Evolutionary conservation across 495 filamentous ascomycete genomes (phyloP).

Genomic region (Daldinia loculata): DNA sequence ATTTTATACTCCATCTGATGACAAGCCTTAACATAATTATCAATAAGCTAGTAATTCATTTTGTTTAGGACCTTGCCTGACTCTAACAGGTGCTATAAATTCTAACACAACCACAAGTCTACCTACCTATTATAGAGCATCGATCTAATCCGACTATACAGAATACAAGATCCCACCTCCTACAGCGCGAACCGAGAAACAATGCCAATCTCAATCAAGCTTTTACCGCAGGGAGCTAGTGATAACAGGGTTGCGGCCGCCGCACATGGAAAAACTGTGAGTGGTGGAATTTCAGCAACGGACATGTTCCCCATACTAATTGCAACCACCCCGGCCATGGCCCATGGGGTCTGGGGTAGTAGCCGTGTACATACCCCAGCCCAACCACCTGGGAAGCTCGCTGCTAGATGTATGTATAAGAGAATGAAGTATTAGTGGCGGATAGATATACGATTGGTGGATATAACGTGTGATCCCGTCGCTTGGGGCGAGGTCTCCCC

Average conservation of each 20-base stretch:
- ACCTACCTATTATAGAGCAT: too few species aligned
- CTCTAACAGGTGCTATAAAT: too few species aligned
- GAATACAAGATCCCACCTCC: background rate
- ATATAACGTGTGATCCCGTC: conserved; percentile 12
- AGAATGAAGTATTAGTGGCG: background rate
- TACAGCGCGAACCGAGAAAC: background rate
- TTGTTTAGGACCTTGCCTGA: too few species aligned
- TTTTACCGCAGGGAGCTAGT: background rate
- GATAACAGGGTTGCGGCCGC: background rate
- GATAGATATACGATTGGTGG: conserved; percentile 10
- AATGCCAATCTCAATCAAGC: background rate
- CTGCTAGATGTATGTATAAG: background rate
- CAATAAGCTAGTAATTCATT: background rate
- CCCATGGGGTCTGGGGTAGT: conserved; percentile 11
- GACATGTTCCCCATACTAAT: conserved; percentile 20
- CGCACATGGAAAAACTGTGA: conserved; percentile 20
- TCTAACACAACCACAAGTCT: too few species aligned
- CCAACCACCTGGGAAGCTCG: background rate
- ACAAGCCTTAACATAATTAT: too few species aligned
- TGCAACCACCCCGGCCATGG: background rate
- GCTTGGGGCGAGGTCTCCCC: conserved; percentile 9
- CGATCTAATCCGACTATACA: background rate
- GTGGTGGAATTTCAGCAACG: conserved; percentile 32
- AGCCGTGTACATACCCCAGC: background rate
- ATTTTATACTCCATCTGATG: background rate